A percentile compares a stretch with the other conserved stretches of the same genome.
Evolutionary conservation across 805 yeast genomes (phyloP).

Genomic region (Ogataea glucozyma): DNA sequence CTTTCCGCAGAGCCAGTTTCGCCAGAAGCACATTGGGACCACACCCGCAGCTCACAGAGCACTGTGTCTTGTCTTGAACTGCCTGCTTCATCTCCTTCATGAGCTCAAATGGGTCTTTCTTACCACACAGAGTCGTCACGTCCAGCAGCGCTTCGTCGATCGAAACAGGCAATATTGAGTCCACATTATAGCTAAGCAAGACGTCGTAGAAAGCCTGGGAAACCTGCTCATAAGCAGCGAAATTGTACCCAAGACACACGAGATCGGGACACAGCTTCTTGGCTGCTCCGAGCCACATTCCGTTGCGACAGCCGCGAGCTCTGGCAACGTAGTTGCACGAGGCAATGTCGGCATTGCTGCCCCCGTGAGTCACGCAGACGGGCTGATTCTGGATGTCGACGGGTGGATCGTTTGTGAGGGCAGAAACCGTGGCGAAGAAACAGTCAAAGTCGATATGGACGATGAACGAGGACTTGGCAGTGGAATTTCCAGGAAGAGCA

Average conservation of each 20-base stretch:
- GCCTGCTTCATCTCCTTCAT: conserved; percentile 40
- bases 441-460: conserved; percentile 96
- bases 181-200: conserved; percentile 45
- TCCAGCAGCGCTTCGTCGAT: conserved; percentile 91
- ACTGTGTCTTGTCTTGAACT: conserved; percentile 48
- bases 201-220: conserved; percentile 67
- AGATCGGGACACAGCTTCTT: conserved; percentile 59
- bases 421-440: conserved; percentile 86
- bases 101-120: conserved; percentile 26
- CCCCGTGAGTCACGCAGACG: conserved; percentile 67
- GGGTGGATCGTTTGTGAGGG: conserved; percentile 50
- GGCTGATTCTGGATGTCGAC: conserved; percentile 50
- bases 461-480: too few species aligned
- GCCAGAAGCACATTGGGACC: conserved; percentile 75
- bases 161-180: conserved; percentile 76
- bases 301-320: conserved; percentile 73
- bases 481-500: too few species aligned
- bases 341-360: conserved; percentile 73
- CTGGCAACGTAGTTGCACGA: conserved; percentile 92
- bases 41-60: conserved; percentile 81
- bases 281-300: conserved; percentile 86
- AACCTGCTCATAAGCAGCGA: conserved; percentile 64
- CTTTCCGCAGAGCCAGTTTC: conserved; percentile 65
- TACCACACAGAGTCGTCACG: conserved; percentile 36
- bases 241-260: conserved; percentile 67